These are phyloP conservation scores for Actinomortierella ambigua DNA, from an alignment of 371 early-diverging fungal species.

Conservation along the genomic window DNA sequence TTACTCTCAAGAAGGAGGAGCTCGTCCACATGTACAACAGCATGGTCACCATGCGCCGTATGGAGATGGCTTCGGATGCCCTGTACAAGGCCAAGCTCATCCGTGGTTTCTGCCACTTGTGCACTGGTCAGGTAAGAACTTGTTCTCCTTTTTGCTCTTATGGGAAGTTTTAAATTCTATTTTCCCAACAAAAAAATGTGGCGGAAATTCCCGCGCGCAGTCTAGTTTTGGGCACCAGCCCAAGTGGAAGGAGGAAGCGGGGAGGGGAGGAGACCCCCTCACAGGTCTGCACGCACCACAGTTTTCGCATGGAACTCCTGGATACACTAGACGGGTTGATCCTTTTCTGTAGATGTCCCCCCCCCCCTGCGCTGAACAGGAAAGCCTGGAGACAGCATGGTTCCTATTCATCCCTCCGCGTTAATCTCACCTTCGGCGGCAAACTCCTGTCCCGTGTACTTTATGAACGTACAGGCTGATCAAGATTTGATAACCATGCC, in stretches of 20 bases:
- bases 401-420: no score
- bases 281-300: no score
- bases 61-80: conserved; percentile 95
- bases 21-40: conserved; percentile 83
- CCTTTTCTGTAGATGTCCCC: no score
- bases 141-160: neutral
- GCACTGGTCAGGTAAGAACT: conserved; percentile 90
- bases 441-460: conserved; percentile 6
- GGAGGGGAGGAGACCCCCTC: no score
- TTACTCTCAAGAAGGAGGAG: conserved; percentile 70
- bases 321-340: no score
- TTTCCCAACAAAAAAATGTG: neutral
- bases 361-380: no score
- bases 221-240: neutral
- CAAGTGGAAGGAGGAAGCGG: no score
- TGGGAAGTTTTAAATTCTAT: neutral
- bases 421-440: neutral
- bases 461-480: neutral
- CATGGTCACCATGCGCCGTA: conserved; percentile 89
- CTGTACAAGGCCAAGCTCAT: conserved; percentile 97
- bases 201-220: no score
- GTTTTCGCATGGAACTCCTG: no score
- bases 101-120: conserved; percentile 99
- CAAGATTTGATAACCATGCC: no score
- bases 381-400: no score